Percentiles rank a stretch among this genome's conserved stretches.
These are phyloP conservation scores for Delonix regia DNA, from an alignment of 306 rosid species.

Conservation along the genomic window DNA sequence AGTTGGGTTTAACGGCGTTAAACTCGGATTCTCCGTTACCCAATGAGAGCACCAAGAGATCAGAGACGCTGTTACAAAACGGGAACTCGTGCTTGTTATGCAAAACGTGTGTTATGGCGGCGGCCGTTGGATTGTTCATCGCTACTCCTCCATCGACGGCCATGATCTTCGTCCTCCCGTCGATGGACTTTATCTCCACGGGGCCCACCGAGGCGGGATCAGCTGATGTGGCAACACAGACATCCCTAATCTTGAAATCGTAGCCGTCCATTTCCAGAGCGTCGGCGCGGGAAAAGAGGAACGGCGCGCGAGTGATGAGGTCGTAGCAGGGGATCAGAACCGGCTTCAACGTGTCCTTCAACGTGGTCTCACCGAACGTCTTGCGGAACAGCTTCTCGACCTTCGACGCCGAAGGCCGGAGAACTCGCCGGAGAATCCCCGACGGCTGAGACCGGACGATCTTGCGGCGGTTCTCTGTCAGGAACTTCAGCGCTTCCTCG, in stretches of 20 bases:
- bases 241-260: conserved; percentile 89
- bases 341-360: conserved; percentile 86
- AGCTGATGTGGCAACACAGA: conserved; percentile 74
- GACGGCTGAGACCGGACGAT: conserved; percentile 43
- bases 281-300: conserved; percentile 94
- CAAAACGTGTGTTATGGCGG: conserved; percentile 88
- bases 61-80: conserved; percentile 73
- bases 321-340: conserved; percentile 93
- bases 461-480: conserved; percentile 57
- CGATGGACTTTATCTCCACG: conserved; percentile 60
- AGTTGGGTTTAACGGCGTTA: conserved; percentile 39
- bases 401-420: conserved; percentile 41
- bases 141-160: conserved; percentile 87
- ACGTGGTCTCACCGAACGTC: conserved; percentile 70
- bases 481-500: conserved; percentile 63
- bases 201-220: conserved; percentile 41
- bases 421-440: conserved; percentile 56
- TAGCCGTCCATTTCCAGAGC: conserved; percentile 89
- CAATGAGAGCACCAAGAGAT: conserved; percentile 73
- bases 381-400: conserved; percentile 62
- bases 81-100: conserved; percentile 94
- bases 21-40: conserved; percentile 86
- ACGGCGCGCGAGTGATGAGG: conserved; percentile 83
- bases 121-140: conserved; percentile 92
- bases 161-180: conserved; percentile 65